These are phyloP conservation scores for Calonectria naviculata DNA, from an alignment of 2,329 filamentous ascomycete species.

Conservation along the genomic window DNA sequence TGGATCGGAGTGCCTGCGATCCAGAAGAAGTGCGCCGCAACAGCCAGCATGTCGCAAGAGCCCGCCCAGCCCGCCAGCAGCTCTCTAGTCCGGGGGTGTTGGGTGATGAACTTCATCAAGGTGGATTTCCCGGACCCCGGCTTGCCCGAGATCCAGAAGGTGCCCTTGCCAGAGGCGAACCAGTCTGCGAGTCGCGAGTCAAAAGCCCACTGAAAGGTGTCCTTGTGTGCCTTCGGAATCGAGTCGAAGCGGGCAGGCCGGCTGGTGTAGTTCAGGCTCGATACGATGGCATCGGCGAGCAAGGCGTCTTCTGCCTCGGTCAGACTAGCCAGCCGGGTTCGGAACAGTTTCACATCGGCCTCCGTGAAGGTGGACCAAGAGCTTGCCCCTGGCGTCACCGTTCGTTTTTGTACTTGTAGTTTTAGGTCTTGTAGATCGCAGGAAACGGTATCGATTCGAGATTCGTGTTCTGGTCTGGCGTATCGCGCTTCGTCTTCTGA, in stretches of 20 bases:
- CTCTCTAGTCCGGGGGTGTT: too few relatives aligned
- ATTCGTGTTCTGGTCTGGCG: not conserved
- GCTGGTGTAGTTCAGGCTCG: conserved; percentile 1
- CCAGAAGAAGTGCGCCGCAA: too few relatives aligned
- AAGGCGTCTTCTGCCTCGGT: not conserved
- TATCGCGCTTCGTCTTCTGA: not conserved
- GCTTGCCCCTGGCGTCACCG: not conserved
- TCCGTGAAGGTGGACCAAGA: not conserved
- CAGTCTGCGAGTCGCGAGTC: not conserved
- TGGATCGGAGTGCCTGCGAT: too few relatives aligned
- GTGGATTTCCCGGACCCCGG: too few relatives aligned
- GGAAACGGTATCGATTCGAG: not conserved
- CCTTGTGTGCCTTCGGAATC: not conserved
- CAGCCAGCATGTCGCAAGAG: too few relatives aligned
- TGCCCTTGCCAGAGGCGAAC: not conserved
- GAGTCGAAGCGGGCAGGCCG: not conserved
- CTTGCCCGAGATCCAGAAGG: conserved; percentile 5
- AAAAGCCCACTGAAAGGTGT: conserved; percentile 2
- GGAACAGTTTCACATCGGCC: not conserved
- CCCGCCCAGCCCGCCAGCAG: too few relatives aligned
- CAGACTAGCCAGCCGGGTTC: not conserved
- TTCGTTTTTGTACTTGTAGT: not conserved
- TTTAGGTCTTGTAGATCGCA: not conserved
- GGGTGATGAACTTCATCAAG: too few relatives aligned
- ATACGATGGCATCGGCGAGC: not conserved